Base-by-base conservation (phyloP, 139 green algal species). In the Coelastrella sp. region DNA sequence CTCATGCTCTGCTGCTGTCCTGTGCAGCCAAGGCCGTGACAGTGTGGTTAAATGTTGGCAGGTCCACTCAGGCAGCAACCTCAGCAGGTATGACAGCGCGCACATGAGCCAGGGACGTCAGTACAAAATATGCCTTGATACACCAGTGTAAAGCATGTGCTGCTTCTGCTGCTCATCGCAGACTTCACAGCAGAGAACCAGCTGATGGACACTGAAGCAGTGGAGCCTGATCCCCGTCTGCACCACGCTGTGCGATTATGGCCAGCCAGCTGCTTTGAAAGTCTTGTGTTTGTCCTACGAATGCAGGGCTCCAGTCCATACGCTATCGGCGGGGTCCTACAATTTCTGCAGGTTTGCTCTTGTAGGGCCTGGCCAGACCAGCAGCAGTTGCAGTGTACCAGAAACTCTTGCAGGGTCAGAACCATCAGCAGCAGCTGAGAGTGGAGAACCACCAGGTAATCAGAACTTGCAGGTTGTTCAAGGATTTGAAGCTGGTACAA, bases 341-440 rank as follows among this genome's bases (percentile, higher is more conserved):
- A 88, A 88, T 57, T 88, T 88, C 66, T 88, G 84, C 68, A 58
- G 84, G 3, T 88, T 88, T 68, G 84, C 84, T 10, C 84, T 88
- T 49, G 66, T 88, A 49, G 20, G 82, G 49, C 84, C 56, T 27
- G 84, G 84, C 5, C 84, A 88, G 20, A n/a, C 12, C 12, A 81
- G 84, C 84, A 88, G 84, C 49, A 88, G 84, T 68, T 88, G 84
- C 68, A 15, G 35, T 14, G 14, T 59, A 57, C 15, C 68, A 70
- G 49, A 61, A 68, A 15, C 68, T 68, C 63, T 6, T 20, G 6
- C 82, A 65, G 58, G 24, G 35, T 7, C 80, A 86, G 22, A 7
- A 57, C 15, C 17, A 80, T 19, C 9, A 49, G 27, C 63, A 6
- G 59, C 24, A 87, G 81, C 80, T 8, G 27, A 82, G n/a, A 76